Evolutionary conservation across 148 eudicot species (phyloP).

Genomic region (Camellia granthamiana): DNA sequence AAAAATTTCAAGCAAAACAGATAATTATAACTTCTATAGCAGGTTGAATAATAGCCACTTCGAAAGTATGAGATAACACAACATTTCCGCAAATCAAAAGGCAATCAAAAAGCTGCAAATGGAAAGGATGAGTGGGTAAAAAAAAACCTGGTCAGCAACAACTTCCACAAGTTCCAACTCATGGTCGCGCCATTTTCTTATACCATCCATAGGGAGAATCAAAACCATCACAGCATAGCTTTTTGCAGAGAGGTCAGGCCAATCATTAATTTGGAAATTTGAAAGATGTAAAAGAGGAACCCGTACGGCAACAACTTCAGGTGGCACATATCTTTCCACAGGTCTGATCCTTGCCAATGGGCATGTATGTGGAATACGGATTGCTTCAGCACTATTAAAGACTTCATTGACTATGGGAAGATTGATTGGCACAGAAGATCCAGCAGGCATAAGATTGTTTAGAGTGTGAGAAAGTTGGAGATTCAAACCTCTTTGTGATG

Average conservation of each 20-base stretch:
- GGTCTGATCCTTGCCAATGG: constrained; percentile 57
- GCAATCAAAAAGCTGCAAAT: background rate
- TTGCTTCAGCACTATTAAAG: constrained; percentile 55
- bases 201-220: constrained; percentile 62
- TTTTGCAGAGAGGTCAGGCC: constrained; percentile 65
- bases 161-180: constrained; percentile 93
- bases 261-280: constrained; percentile 69
- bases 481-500: constrained; percentile 59
- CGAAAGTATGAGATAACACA: background rate
- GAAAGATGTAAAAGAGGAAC: constrained; percentile 79
- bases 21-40: background rate
- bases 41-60: background rate
- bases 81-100: background rate
- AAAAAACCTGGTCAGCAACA: constrained; percentile 80
- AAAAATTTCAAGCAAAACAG: background rate
- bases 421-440: constrained; percentile 63
- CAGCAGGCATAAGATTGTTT: constrained; percentile 55
- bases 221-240: constrained; percentile 87
- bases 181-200: constrained; percentile 76
- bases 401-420: constrained; percentile 57
- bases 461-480: constrained; percentile 69
- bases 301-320: constrained; percentile 80
- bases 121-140: constrained; percentile 8
- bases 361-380: constrained; percentile 56
- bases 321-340: constrained; percentile 46